Conservation (phyloP, 129 eudicot genomes). For the Flaveria bidentis region DNA sequence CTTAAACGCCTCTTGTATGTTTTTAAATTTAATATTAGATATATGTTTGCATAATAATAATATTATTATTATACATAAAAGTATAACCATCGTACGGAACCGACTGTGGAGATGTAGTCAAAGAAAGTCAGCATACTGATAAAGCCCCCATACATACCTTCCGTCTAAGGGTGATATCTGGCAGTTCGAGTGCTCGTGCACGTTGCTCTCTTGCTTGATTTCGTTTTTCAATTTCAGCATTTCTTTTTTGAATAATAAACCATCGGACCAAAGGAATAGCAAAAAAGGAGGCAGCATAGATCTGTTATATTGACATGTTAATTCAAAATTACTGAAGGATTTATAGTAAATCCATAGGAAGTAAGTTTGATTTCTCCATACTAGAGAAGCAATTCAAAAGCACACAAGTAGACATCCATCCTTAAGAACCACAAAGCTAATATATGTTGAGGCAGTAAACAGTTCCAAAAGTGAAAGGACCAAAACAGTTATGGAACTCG, state of each 20-base stretch:
- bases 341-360: neutral
- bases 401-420: neutral
- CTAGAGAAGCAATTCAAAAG: neutral
- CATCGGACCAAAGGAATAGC: slow-evolving; percentile 94
- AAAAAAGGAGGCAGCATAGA: slow-evolving; percentile 95
- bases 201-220: slow-evolving; percentile 73
- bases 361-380: too few relatives aligned
- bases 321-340: neutral
- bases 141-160: slow-evolving; percentile 51
- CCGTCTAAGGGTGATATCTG: slow-evolving; percentile 76
- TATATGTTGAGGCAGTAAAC: neutral
- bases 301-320: slow-evolving; percentile 48
- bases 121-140: slow-evolving; percentile 10
- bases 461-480: neutral
- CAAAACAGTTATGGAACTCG: slow-evolving; percentile 3
- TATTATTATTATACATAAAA: too few relatives aligned
- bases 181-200: slow-evolving; percentile 71
- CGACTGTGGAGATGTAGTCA: slow-evolving; percentile 4
- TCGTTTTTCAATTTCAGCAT: slow-evolving; percentile 68
- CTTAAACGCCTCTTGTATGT: too few relatives aligned
- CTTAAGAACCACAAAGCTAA: neutral
- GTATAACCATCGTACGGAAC: neutral
- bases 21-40: too few relatives aligned
- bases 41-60: too few relatives aligned
- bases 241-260: slow-evolving; percentile 60